Evolutionary conservation across 2,329 filamentous ascomycete species (phyloP).

Genomic region (Fusarium napiforme): DNA sequence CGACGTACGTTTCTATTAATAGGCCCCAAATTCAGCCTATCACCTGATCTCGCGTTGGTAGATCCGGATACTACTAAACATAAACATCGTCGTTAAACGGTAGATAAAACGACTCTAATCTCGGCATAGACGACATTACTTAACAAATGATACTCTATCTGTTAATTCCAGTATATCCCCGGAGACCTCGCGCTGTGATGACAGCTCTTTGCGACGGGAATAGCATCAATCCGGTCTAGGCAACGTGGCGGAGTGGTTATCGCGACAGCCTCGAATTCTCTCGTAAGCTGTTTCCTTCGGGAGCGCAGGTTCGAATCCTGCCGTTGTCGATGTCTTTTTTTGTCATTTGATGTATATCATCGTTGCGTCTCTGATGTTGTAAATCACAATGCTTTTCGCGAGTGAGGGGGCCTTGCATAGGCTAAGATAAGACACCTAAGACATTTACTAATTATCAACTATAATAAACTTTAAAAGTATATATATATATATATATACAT

Average conservation of each 20-base stretch:
- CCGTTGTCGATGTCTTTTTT: slow-evolving; percentile 1
- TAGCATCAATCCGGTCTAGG: background rate
- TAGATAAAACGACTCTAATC: background rate
- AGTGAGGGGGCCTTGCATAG: background rate
- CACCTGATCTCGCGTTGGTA: background rate
- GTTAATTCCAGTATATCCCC: rapidly evolving
- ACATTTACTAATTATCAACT: too few species aligned
- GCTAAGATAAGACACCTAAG: background rate
- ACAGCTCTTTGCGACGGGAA: background rate
- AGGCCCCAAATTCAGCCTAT: too few species aligned
- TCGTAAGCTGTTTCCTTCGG: background rate
- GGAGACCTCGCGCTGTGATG: background rate
- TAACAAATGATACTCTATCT: background rate
- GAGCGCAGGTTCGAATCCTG: slow-evolving; percentile 8
- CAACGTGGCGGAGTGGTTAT: slow-evolving; percentile 9
- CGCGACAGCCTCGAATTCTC: background rate
- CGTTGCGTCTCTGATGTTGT: background rate
- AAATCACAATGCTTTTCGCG: background rate
- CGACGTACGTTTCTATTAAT: background rate
- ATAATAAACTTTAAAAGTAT: background rate
- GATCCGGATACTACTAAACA: background rate
- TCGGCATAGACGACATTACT: background rate
- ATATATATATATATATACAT: background rate
- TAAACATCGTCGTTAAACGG: background rate
- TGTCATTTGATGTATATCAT: background rate